These are phyloP conservation scores for Astrephomene gubernaculifera DNA, from an alignment of 139 green algal genomes.

Conservation along the genomic window DNA sequence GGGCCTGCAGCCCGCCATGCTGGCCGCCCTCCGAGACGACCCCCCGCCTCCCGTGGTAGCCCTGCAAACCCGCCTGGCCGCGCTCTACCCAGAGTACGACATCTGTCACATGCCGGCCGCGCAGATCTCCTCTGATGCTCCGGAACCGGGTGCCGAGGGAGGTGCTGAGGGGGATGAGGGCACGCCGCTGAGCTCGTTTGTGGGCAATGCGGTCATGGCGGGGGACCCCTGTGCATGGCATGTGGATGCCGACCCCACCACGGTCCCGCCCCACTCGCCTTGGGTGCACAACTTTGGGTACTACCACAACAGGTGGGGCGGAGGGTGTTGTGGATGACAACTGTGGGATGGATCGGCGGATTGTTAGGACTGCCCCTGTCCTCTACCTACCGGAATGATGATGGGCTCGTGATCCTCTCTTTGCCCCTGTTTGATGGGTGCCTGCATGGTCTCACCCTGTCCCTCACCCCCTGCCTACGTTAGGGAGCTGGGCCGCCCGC, in stretches of 20 bases:
- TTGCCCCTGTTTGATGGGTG: no score
- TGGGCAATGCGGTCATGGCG: constrained; percentile 75
- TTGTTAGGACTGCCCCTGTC: no score
- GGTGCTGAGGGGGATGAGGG: not conserved
- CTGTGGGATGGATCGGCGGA: no score
- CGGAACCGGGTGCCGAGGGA: not conserved
- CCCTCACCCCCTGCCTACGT: not conserved
- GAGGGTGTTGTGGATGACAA: no score
- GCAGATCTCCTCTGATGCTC: constrained; percentile 2
- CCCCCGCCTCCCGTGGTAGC: constrained; percentile 47
- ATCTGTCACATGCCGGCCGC: constrained; percentile 52
- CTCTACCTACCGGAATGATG: no score
- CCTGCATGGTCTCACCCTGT: no score
- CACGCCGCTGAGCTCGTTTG: constrained; percentile 31
- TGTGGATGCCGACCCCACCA: constrained; percentile 82
- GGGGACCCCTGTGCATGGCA: constrained; percentile 82
- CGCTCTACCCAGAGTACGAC: constrained; percentile 52
- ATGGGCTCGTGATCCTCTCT: no score
- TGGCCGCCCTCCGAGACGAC: constrained; percentile 18
- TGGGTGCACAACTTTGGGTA: constrained; percentile 73
- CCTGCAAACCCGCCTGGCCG: constrained; percentile 50
- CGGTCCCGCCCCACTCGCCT: constrained; percentile 62
- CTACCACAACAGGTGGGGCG: constrained; percentile 74
- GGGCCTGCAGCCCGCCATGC: constrained; percentile 44
- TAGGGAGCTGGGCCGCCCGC: constrained; percentile 73